Conservation (phyloP, 1,284 basidiomycete genomes). For the Wallemia mellicola region DNA sequence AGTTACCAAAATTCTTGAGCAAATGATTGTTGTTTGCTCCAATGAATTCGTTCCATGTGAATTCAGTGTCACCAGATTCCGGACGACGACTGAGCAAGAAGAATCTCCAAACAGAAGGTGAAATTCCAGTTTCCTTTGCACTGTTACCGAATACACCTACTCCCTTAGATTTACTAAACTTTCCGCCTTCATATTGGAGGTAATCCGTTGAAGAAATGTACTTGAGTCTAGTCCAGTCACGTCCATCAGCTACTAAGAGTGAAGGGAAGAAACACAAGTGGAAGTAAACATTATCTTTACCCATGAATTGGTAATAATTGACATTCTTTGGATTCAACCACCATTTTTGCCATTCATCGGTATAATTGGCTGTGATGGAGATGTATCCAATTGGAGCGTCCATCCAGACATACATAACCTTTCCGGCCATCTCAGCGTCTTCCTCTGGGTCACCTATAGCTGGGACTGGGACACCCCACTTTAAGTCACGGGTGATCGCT, state of each 20-base stretch:
- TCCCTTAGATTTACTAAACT: constrained; percentile 92
- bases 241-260: constrained; percentile 61
- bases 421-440: constrained; percentile 57
- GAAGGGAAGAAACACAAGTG: constrained; percentile 90
- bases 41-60: constrained; percentile 91
- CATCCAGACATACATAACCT: constrained; percentile 87
- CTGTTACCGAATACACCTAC: constrained; percentile 92
- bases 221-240: constrained; percentile 77
- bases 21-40: constrained; percentile 78
- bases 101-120: constrained; percentile 86
- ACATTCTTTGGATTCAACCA: constrained; percentile 88
- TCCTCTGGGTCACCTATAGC: constrained; percentile 32
- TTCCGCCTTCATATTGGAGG: constrained; percentile 92
- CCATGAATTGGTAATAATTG: constrained; percentile 94
- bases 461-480: constrained; percentile 88
- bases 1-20: constrained; percentile 93
- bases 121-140: constrained; percentile 72
- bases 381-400: constrained; percentile 94
- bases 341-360: constrained; percentile 82
- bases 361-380: constrained; percentile 89
- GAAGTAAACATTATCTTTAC: constrained; percentile 94
- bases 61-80: constrained; percentile 79
- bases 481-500: constrained; percentile 74
- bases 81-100: constrained; percentile 80
- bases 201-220: constrained; percentile 85